phyloP scores from a whole-genome alignment of 768 basidiomycete species.

The Podaxis mareebaensis region DNA sequence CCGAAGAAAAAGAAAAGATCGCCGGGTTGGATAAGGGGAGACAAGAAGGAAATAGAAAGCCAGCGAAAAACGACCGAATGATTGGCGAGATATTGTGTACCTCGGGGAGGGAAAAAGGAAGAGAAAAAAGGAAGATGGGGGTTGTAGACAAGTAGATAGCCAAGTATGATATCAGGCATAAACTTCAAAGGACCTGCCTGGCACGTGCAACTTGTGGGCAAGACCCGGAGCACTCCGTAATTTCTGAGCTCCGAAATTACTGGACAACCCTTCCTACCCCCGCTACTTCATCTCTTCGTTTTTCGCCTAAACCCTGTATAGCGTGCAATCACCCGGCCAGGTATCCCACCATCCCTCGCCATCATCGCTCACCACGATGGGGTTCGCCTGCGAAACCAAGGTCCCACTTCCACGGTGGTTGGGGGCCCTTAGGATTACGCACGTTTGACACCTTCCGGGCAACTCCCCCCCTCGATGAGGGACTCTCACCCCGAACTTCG shows the following conservation, averaged over 20 bases:
- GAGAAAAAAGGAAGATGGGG: neutral
- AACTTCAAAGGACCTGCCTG: slow-evolving; percentile 2
- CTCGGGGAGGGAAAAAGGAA: neutral
- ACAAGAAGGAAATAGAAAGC: neutral
- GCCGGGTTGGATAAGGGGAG: neutral
- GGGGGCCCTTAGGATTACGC: neutral
- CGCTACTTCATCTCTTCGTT: neutral
- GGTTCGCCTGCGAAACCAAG: neutral
- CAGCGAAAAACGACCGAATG: neutral
- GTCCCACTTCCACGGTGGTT: neutral
- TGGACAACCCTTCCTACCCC: neutral
- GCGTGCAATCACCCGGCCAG: neutral
- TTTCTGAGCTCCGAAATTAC: neutral
- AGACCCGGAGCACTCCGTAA: slow-evolving; percentile 16
- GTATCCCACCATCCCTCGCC: neutral
- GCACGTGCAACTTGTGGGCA: slow-evolving; percentile 11
- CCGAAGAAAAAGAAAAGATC: neutral
- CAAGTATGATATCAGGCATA: slow-evolving; percentile 14
- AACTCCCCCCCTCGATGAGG: neutral
- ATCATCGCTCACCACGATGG: neutral
- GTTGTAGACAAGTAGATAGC: slow-evolving; percentile 6
- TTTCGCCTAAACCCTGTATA: neutral
- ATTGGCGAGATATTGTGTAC: neutral
- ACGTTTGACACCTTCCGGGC: slow-evolving; percentile 10
- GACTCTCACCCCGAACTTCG: neutral